Base-by-base conservation (phyloP, 805 yeast species). In the Cephaloascus albidus region DNA sequence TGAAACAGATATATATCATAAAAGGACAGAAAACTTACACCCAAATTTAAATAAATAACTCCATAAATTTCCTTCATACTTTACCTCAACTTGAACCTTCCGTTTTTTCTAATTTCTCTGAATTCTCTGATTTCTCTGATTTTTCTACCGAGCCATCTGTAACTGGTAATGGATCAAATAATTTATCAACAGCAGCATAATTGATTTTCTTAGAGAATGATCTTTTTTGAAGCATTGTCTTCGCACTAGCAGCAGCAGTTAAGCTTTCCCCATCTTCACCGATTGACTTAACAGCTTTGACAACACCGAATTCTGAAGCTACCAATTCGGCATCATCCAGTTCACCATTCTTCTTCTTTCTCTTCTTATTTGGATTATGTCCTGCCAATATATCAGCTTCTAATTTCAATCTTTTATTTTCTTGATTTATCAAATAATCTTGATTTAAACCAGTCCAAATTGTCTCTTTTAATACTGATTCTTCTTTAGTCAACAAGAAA, bases 361-460 rank as follows among this genome's bases (percentile, higher is more conserved):
- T 75, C 50, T 76, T 70, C 12, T 76, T 63, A 44, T 65, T 63
- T 3, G 74, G 69, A 10, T 17, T 18, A 45, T 83, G 85, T 4
- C 97, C 98, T 0, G 90, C 82, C 23, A 85, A 74, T 43, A 74
- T 77, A 60, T 93, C 97, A 0, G 95, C 93, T 54, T 88, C 95
- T 38, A 73, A 72, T 55, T 89, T 86, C 43, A 90, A 66, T 45
- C 89, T 66, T 53, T 86, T 88, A 48, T 77, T 76, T 50, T 90
- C 97, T 58, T 87, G 95, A 36, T 83, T 93, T 6, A 86, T 55
- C 40, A 93, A 61, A 53, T 76, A 93, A 20, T 89, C 97, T 43
- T 84, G 85, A 58, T 94, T 89, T 32, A 86, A 68, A 2, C 93
- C 89, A 39, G 84, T 78, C 97, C 98, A 93, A 3, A 89, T 76